phyloP scores from a whole-genome alignment of 805 yeast species.

The Blastobotrys robertii region DNA sequence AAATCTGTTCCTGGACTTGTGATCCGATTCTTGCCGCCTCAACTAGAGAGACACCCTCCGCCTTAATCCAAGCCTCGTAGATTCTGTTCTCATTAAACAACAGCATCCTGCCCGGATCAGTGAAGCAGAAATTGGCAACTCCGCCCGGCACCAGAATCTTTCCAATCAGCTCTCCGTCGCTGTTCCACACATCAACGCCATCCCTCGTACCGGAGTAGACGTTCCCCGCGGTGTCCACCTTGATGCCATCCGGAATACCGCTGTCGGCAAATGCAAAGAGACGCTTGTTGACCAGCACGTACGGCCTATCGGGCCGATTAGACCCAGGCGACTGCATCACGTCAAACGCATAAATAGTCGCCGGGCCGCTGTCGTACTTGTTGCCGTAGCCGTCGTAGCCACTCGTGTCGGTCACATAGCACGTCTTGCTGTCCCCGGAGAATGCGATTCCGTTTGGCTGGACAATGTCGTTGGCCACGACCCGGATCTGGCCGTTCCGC shows the following conservation, averaged over 20 bases:
- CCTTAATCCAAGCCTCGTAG: slow-evolving; percentile 5
- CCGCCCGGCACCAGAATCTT: slow-evolving; percentile 20
- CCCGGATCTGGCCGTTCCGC: slow-evolving; percentile 21
- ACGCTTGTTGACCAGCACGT: slow-evolving; percentile 16
- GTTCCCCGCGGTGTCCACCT: slow-evolving; percentile 19
- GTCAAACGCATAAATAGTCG: slow-evolving; percentile 23
- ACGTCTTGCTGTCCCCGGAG: slow-evolving; percentile 30
- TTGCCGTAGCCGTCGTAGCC: slow-evolving; percentile 13
- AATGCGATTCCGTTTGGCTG: slow-evolving; percentile 71
- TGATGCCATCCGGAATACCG: slow-evolving; percentile 25
- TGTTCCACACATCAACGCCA: slow-evolving; percentile 24
- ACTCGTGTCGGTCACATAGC: slow-evolving; percentile 42
- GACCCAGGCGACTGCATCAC: slow-evolving; percentile 12
- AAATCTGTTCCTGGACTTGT: too few species aligned
- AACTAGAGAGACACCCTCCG: too few species aligned
- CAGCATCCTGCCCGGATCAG: slow-evolving; percentile 18
- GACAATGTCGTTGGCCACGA: slow-evolving; percentile 34
- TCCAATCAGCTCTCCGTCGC: slow-evolving; percentile 19
- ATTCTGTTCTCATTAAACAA: slow-evolving; percentile 19
- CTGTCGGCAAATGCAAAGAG: slow-evolving; percentile 21
- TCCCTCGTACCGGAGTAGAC: slow-evolving; percentile 24
- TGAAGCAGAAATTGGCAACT: slow-evolving; percentile 22
- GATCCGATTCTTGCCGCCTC: too few species aligned
- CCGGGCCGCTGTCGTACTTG: slow-evolving; percentile 6
- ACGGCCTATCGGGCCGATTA: slow-evolving; percentile 7